Evolutionary conservation across 306 rosid species (phyloP), one percentile per base, ranked within the genome.

Genomic region (Ceratonia siliqua): DNA sequence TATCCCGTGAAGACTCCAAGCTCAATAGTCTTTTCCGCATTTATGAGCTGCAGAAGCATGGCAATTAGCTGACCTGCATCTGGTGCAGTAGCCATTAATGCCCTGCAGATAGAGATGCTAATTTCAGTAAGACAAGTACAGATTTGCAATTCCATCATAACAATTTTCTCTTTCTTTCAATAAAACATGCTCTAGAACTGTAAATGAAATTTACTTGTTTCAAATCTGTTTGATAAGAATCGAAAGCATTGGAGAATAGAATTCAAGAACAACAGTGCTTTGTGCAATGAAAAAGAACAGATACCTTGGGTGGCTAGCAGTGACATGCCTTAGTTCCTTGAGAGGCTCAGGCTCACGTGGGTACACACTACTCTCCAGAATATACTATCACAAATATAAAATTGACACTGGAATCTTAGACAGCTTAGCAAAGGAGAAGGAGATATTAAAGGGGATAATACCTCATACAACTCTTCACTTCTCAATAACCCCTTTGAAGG

Each of bases 311-410:
- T 83, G 73, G n/a, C 13, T 63, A 39, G 67, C 14, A 7, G 72
- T 83, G 54, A 58, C 68, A 43, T 55, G 46, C 46, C 86, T 79
- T 8, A 79, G 69, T 56, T 79, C 87, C 70, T 57, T 83, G 62
- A 83, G 82, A 68, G 68, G 50, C 59, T 83, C 76, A 58, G 64
- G 64, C 52, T 79, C 87, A 42, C 84, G 41, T 30, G 87, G 79
- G 63, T 28, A 79, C 20, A 83, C 84, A 12, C 79, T 67, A 10
- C 75, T 79, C 54, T 83, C 87, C 46, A 79, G 54, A 55, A 79
- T 83, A 75, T 83, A 83, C 82, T 83, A 64, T 14, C 62, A 83
- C 7, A 22, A 17, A 36, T 5, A 36, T 6, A 36, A 2, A 30
- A 17, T 33, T 20, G 32, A 62, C 22, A 42, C 17, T 4, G 48